Conservation (phyloP, 139 green algal genomes). For the Coelastrella sp. region DNA sequence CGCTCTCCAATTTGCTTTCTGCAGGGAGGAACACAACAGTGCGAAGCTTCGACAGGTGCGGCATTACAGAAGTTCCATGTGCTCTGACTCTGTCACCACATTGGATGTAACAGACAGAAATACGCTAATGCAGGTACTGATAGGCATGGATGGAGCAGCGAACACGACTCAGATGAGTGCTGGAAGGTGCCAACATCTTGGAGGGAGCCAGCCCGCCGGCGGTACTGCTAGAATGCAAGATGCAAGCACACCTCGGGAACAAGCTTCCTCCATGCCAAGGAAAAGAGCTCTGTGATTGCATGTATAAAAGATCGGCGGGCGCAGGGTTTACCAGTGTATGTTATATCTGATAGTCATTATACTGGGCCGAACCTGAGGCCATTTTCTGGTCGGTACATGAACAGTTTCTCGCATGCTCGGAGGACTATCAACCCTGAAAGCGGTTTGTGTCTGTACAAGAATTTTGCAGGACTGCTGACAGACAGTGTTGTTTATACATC, state of each 20-base stretch:
- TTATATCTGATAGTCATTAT: neutral
- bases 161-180: too few relatives aligned
- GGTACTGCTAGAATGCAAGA: too few relatives aligned
- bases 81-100: too few relatives aligned
- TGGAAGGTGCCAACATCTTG: too few relatives aligned
- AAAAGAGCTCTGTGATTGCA: neutral
- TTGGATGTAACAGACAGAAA: too few relatives aligned
- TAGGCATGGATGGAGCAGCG: too few relatives aligned
- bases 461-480: neutral
- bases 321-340: neutral
- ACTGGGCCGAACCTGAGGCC: constrained; percentile 1
- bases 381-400: constrained; percentile 3
- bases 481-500: too few relatives aligned
- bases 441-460: neutral
- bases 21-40: neutral
- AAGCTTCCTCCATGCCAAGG: neutral
- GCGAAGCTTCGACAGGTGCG: neutral
- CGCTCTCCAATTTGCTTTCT: constrained; percentile 11
- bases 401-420: constrained; percentile 1
- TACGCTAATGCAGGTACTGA: too few relatives aligned
- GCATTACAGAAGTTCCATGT: neutral
- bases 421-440: neutral
- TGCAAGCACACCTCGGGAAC: too few relatives aligned
- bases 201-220: too few relatives aligned
- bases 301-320: neutral